Base-by-base conservation (phyloP, 805 yeast genomes). In the fission yeast (Schizosaccharomyces pombe) region DNA sequence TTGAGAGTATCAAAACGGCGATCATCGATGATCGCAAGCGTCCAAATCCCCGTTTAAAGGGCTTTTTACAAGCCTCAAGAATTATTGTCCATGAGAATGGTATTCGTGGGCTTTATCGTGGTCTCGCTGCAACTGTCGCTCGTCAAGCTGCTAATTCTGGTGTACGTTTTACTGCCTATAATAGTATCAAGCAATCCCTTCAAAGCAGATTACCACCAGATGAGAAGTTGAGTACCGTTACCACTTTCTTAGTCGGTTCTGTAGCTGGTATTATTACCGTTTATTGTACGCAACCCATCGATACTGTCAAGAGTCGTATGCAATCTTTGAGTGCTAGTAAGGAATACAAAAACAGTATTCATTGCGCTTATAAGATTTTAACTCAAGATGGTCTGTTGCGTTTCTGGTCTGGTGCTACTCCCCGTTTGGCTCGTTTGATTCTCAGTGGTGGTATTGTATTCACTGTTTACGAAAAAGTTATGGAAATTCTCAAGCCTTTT, bases 341-440 rank as follows among this genome's bases (percentile, higher is more conserved):
- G 60, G 67, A 74, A 62, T 91, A 89, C 68, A 65, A 75, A 1
- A 77, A 86, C 52, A 87, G 96, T 0, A 22, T 81, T 43, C 76
- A 89, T 68, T 89, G 97, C 67, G 87, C 93, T 61, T 75, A 69
- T 19, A 78, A 75, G 58, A 79, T 91, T 54, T 81, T 82, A 66
- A 80, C 71, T 63, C 81, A 89, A 55, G 98, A 89, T 68, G 98
- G 98, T 8, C 69, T 87, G 59, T 70, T 76, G 63, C 82, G 95
- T 4, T 85, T 86, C 69, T 89, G 98, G 98, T 85, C 85, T 68
- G 98, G 98, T 58, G 95, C 97, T 34, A 91, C 97, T 1, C 97
- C 98, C 51, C 75, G 98, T 64, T 71, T 89, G 57, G 97, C 97
- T 4, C 77, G 98, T 62, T 74, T 89, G 64, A 78, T 87, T 34